Evolutionary conservation across 208 protist species (phyloP).

Genomic region (Crithidia fasciculata): DNA sequence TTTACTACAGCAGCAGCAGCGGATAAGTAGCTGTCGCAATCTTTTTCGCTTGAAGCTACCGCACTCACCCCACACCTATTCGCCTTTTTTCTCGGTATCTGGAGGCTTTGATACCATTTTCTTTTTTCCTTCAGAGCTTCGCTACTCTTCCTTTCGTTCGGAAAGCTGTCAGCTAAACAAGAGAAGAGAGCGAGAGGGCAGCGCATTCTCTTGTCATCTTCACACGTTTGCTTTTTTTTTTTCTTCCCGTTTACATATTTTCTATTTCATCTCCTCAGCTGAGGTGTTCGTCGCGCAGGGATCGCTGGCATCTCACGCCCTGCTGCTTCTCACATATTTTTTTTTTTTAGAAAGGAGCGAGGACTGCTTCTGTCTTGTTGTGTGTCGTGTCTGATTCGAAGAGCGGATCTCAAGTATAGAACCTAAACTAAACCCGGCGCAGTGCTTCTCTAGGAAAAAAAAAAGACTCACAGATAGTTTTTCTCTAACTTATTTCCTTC

Average conservation of each 20-base stretch:
- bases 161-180: too few relatives aligned
- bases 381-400: not conserved
- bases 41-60: not conserved
- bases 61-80: too few relatives aligned
- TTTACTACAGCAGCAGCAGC: too few relatives aligned
- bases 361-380: not conserved
- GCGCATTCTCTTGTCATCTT: not conserved
- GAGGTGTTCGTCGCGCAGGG: constrained; percentile 4
- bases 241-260: not conserved
- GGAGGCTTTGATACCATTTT: not conserved
- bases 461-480: not conserved
- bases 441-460: not conserved
- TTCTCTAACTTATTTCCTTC: not conserved
- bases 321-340: constrained; percentile 6
- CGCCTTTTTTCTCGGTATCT: not conserved
- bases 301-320: not conserved
- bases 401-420: not conserved
- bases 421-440: not conserved
- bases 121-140: too few relatives aligned
- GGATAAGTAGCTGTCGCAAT: not conserved
- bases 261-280: constrained; percentile 16
- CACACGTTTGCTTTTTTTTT: constrained; percentile 5
- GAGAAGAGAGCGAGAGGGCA: too few relatives aligned
- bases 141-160: too few relatives aligned
- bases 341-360: not conserved